A percentile compares a stretch with the other conserved stretches of the same genome.
phyloP scores from a whole-genome alignment of 257 asterid species.

The Thymus mandschuricus region DNA sequence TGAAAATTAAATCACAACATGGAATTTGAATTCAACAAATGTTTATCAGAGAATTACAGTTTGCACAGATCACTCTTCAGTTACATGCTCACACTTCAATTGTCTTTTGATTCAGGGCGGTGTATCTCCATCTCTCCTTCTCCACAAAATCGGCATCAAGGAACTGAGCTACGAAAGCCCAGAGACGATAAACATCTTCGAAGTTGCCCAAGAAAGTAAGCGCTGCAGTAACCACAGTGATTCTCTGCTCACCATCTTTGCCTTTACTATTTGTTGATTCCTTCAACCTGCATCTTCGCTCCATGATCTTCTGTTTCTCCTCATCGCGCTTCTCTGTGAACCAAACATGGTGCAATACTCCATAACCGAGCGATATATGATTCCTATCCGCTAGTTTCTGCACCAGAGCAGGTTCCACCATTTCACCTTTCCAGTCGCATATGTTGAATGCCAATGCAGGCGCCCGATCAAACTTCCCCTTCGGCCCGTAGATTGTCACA shows the following conservation, averaged over 20 bases:
- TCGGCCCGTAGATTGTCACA: conserved; percentile 86
- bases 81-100: conserved; percentile 52
- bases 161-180: conserved; percentile 86
- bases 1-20: neutral
- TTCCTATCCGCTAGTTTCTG: conserved; percentile 88
- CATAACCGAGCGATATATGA: conserved; percentile 70
- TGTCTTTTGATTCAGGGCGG: conserved; percentile 77
- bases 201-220: conserved; percentile 79
- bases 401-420: conserved; percentile 73
- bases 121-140: conserved; percentile 95
- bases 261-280: conserved; percentile 35
- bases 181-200: conserved; percentile 75
- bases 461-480: conserved; percentile 80
- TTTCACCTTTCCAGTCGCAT: conserved; percentile 88
- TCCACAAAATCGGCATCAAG: conserved; percentile 93
- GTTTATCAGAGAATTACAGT: neutral
- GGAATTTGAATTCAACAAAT: neutral
- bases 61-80: neutral
- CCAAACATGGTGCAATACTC: conserved; percentile 64
- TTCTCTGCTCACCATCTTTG: conserved; percentile 40
- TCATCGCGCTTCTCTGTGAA: conserved; percentile 49
- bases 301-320: conserved; percentile 47
- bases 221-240: conserved; percentile 67
- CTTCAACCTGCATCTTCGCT: conserved; percentile 38
- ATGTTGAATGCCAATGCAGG: conserved; percentile 86